Evolutionary conservation across 2,329 filamentous ascomycete genomes (phyloP).

Genomic region (Trichoderma brevicompactum): DNA sequence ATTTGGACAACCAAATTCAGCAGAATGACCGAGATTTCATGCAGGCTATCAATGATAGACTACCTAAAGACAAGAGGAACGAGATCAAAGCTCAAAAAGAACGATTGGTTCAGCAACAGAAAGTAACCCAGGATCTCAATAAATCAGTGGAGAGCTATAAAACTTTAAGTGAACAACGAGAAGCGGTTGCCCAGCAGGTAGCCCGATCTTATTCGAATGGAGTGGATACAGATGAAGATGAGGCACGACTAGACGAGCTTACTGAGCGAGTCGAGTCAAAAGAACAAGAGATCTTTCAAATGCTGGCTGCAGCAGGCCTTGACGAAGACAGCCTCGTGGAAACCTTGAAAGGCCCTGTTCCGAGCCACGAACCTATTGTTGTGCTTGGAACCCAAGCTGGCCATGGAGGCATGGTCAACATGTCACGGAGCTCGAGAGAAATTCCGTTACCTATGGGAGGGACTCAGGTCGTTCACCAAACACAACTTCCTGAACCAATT

Average conservation of each 20-base stretch:
- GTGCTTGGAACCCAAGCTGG: slow-evolving; percentile 53
- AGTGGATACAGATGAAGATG: slow-evolving; percentile 57
- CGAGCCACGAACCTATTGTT: slow-evolving; percentile 36
- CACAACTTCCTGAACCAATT: slow-evolving; percentile 48
- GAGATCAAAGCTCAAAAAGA: slow-evolving; percentile 57
- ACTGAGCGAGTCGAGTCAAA: slow-evolving; percentile 50
- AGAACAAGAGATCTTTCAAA: slow-evolving; percentile 48
- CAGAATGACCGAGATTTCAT: slow-evolving; percentile 55
- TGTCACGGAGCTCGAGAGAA: slow-evolving; percentile 43
- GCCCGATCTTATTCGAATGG: slow-evolving; percentile 56
- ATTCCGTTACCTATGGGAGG: slow-evolving; percentile 40
- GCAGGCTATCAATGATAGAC: slow-evolving; percentile 52
- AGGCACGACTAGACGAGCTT: slow-evolving; percentile 54
- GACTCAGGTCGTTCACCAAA: slow-evolving; percentile 58
- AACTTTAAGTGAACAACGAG: slow-evolving; percentile 48
- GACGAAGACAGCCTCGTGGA: slow-evolving; percentile 48
- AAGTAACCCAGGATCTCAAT: slow-evolving; percentile 48
- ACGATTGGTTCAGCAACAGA: slow-evolving; percentile 51
- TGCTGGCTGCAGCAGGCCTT: slow-evolving; percentile 52
- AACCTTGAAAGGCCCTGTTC: slow-evolving; percentile 28
- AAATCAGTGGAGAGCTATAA: slow-evolving; percentile 50
- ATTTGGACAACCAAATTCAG: slow-evolving; percentile 49
- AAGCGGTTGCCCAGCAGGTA: slow-evolving; percentile 53
- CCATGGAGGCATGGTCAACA: slow-evolving; percentile 39
- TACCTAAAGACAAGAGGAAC: slow-evolving; percentile 50